phyloP scores from a whole-genome alignment of 495 filamentous ascomycete species.

The Neurospora sp. region DNA sequence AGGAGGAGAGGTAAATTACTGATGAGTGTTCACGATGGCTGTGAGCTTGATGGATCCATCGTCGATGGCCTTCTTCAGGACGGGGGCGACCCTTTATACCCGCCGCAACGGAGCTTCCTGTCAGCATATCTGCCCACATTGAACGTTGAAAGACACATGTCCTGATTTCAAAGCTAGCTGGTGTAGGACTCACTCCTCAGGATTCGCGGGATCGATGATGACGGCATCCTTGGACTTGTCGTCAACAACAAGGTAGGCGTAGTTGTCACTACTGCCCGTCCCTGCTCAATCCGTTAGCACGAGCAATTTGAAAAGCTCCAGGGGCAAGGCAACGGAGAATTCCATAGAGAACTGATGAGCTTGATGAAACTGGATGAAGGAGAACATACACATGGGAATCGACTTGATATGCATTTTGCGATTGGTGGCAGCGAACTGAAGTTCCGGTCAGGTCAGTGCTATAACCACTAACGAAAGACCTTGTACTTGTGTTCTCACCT shows the following conservation, averaged over 20 bases:
- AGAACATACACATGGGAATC: conserved; percentile 90
- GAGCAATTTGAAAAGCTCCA: neutral
- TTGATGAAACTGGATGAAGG: neutral
- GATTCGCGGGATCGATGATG: conserved; percentile 90
- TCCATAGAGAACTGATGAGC: neutral
- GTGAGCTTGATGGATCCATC: conserved; percentile 69
- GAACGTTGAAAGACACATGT: neutral
- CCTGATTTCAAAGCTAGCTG: neutral
- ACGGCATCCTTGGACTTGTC: conserved; percentile 84
- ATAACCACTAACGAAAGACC: no score
- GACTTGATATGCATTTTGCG: conserved; percentile 88
- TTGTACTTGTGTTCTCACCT: no score
- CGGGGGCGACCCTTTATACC: conserved; percentile 60
- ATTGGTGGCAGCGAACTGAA: conserved; percentile 22
- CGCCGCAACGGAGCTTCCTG: neutral
- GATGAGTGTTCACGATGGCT: conserved; percentile 92
- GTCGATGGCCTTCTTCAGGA: conserved; percentile 62
- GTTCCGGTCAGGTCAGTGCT: no score
- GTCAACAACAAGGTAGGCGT: conserved; percentile 90
- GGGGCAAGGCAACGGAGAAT: neutral
- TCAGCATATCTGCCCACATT: neutral
- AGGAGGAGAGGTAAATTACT: conserved; percentile 45
- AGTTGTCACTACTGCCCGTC: conserved; percentile 86
- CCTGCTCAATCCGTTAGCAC: conserved; percentile 38
- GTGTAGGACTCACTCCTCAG: conserved; percentile 59